Evolutionary conservation across 208 protist genomes (phyloP), one percentile per base, ranked within the genome.

Genomic region (Plasmodiophora brassicae): DNA sequence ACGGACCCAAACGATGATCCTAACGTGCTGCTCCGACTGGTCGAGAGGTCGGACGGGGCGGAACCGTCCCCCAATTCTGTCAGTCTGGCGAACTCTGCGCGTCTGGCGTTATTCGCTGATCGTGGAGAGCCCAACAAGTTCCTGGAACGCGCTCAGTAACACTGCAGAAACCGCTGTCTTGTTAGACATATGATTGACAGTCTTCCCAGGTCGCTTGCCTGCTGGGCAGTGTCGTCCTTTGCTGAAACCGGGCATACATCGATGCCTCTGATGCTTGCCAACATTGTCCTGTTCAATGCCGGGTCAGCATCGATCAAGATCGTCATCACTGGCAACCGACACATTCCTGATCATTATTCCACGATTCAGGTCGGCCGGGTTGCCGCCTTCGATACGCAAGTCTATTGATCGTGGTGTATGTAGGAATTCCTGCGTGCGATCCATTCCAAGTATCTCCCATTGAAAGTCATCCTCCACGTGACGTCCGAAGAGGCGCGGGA

Each of bases 11-110:
- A n/a, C 14, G 50, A 86, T 57, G 84, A 86, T 86, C 84, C 14
- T 54, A 71, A 5, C 1, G 84, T 86, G 1, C 20, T 86, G 5
- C 20, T 86, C 10, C 84, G 44, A 35, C 14, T 65, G 28, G 14
- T 35, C 36, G 84, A 86, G n/a, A 65, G 28, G 43, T 57, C 5
- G 5, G 84, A 86, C 44, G 84, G 84, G 28, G 84, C 84, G n/a
- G 84, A 86, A 65, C 84, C 84, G 5, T 53, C 84, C 20, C 50
- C 84, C 20, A 86, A 65, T 57, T 32, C 84, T 44, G 28, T 86
- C 20, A 36, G 28, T 57, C 25, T 86, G 20, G 25, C 28, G 20
- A 86, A 86, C 28, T 35, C 43, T 5, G 5, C 5, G 10, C 45
- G 84, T 32, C 28, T 86, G 14, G 10, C 28, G 28, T 54, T 5